Evolutionary conservation across 2,329 filamentous ascomycete species (phyloP), one percentile per base, ranked within the genome.

Genomic region (Camillea tinctor): DNA sequence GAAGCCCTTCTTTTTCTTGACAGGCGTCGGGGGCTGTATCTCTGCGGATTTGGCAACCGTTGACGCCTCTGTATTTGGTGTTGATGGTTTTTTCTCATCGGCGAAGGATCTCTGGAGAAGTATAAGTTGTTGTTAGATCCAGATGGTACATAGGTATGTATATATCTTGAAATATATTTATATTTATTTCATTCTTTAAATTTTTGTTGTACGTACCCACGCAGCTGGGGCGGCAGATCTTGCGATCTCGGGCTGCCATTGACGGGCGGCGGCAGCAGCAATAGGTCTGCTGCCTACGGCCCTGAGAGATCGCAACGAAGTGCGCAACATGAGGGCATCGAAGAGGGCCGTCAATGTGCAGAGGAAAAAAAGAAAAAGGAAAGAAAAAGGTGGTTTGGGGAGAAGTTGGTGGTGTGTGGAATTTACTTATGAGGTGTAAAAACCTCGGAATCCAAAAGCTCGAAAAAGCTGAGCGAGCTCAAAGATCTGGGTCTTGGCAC

Each of bases 261-360:
- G 85, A 74, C 81, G 83, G 75, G 77, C 77, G 68, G 78, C 78
- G 72, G 79, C 76, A 71, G 81, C 79, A 75, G 78, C 78, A 74
- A 78, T 70, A 72, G 84, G 79, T 78, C 79, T 81, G 75, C 79
- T 77, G 77, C 82, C 79, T 74, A 87, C 77, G 71, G 81, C 79
- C 81, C 81, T 85, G 73, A 83, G 83, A 75, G 86, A 86, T 80
- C 82, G 84, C 80, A 88, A 79, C 77, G 86, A 88, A 76, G 84
- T 85, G 80, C 86, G 86, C 84, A 89, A 83, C 86, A 89, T 89
- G 80, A 81, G 80, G 79, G 78, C 80, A 79, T 81, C 75, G 70
- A 69, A 63, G 40, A 57, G 36, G 58, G 65, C 69, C 69, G 66
- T 66, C 64, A 63, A 59, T 57, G 56, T 62, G 69, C 64, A 11